Percentiles rank a stretch among this genome's conserved stretches.
Conservation (phyloP, 768 basidiomycete genomes). For the Daedaleopsis sinensis region DNA sequence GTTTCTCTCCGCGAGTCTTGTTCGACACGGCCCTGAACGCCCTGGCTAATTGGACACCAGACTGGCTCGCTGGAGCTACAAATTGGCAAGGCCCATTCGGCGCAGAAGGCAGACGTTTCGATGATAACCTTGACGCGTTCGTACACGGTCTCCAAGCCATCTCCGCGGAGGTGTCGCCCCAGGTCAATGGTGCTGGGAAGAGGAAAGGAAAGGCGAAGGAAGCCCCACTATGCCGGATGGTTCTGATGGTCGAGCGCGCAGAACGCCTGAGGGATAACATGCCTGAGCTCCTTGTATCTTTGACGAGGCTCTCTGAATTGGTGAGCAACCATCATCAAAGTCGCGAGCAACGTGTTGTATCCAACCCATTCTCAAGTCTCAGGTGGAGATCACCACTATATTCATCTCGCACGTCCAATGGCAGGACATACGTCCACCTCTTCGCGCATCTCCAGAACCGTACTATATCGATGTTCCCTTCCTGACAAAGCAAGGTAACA, state of each 20-base stretch:
- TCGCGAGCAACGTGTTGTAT: background rate
- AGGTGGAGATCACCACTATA: slow-evolving; percentile 59
- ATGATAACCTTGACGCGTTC: slow-evolving; percentile 69
- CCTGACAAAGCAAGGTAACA: slow-evolving; percentile 56
- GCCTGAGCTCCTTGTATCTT: slow-evolving; percentile 68
- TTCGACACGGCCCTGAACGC: slow-evolving; percentile 69
- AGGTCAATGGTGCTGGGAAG: slow-evolving; percentile 29
- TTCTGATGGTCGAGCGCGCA: slow-evolving; percentile 67
- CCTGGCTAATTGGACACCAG: slow-evolving; percentile 55
- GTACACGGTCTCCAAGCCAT: slow-evolving; percentile 61
- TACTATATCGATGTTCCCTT: slow-evolving; percentile 62
- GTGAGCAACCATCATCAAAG: slow-evolving; percentile 40
- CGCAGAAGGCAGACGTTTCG: slow-evolving; percentile 49
- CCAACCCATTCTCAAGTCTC: slow-evolving; percentile 46
- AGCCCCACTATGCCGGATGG: slow-evolving; percentile 45
- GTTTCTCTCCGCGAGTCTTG: slow-evolving; percentile 62
- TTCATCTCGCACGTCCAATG: slow-evolving; percentile 68
- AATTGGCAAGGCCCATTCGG: slow-evolving; percentile 49
- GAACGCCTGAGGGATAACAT: slow-evolving; percentile 65
- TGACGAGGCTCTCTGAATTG: slow-evolving; percentile 72
- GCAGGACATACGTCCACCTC: slow-evolving; percentile 70
- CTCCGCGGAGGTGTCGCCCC: background rate
- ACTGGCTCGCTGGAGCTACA: slow-evolving; percentile 62
- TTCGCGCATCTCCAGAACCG: slow-evolving; percentile 75
- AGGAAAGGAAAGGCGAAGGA: slow-evolving; percentile 34